Evolutionary conservation across 139 green algal species (phyloP).

Genomic region (Chlorella vulgaris): DNA sequence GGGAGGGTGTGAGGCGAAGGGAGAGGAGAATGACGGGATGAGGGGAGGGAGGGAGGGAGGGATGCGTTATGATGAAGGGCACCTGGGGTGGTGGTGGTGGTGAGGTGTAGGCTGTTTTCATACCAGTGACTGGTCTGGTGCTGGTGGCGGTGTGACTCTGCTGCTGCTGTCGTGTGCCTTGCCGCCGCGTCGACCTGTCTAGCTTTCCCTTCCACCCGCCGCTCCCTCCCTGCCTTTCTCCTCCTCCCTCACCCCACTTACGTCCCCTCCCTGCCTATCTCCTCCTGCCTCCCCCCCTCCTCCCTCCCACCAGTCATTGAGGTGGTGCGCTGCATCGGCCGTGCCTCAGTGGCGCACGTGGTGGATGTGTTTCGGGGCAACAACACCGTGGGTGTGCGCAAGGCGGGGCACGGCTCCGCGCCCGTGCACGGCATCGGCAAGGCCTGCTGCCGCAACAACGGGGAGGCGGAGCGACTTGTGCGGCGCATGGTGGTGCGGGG

Average conservation of each 20-base stretch:
- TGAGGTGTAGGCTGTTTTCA: too few species aligned
- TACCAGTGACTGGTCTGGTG: too few species aligned
- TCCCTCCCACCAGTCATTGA: conserved; percentile 29
- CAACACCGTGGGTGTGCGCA: conserved; percentile 47
- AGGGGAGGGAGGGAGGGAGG: neutral
- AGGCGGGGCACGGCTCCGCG: conserved; percentile 41
- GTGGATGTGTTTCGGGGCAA: conserved; percentile 51
- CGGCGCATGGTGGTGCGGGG: conserved; percentile 53
- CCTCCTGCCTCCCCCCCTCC: neutral
- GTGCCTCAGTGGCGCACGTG: conserved; percentile 34
- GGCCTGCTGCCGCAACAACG: conserved; percentile 35
- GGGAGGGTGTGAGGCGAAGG: neutral
- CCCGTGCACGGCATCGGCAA: conserved; percentile 43
- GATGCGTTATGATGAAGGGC: neutral
- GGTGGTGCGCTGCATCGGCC: conserved; percentile 20
- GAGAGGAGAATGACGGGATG: neutral
- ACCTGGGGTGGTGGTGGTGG: too few species aligned
- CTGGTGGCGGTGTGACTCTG: too few species aligned
- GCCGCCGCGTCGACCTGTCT: too few species aligned
- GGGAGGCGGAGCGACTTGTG: conserved; percentile 57
- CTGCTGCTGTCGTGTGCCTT: too few species aligned
- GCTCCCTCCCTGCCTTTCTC: neutral
- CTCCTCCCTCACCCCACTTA: neutral
- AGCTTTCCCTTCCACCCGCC: neutral
- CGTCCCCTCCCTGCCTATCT: neutral